Evolutionary conservation across 306 rosid genomes (phyloP).

Genomic region (Lathyrus sativus): DNA sequence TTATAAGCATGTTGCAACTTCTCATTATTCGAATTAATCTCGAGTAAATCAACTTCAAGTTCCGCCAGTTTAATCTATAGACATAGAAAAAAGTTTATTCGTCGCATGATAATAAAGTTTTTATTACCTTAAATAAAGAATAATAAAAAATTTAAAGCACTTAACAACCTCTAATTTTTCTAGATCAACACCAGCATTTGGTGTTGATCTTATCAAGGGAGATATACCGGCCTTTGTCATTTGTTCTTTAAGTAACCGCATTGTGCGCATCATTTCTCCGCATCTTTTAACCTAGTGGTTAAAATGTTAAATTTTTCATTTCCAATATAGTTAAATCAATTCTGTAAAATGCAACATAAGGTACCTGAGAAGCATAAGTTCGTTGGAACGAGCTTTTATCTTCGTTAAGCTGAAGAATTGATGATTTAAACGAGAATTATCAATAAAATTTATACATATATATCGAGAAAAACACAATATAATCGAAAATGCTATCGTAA

Average conservation of each 20-base stretch:
- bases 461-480: not conserved
- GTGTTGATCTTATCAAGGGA: constrained; percentile 42
- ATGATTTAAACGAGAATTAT: constrained; percentile 4
- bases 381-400: constrained; percentile 80
- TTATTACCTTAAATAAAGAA: constrained; percentile 7
- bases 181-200: constrained; percentile 47
- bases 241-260: constrained; percentile 76
- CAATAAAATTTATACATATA: constrained; percentile 4
- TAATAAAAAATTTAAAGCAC: constrained; percentile 2
- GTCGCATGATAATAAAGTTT: constrained; percentile 1
- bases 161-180: constrained; percentile 74
- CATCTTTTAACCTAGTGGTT: constrained; percentile 66
- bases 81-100: constrained; percentile 21
- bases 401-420: constrained; percentile 63
- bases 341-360: constrained; percentile 8
- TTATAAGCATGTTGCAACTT: constrained; percentile 64
- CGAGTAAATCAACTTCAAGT: constrained; percentile 74
- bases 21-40: constrained; percentile 70
- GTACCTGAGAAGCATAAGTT: constrained; percentile 83
- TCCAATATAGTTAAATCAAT: constrained; percentile 13
- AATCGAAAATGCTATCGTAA: not conserved
- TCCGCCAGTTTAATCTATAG: constrained; percentile 69
- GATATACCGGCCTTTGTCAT: constrained; percentile 65
- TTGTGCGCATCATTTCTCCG: constrained; percentile 77
- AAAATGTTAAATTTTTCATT: constrained; percentile 33